Percentiles rank a stretch among this genome's conserved stretches.
Conservation (phyloP, 805 yeast genomes). For the Yarrowia sp. region DNA sequence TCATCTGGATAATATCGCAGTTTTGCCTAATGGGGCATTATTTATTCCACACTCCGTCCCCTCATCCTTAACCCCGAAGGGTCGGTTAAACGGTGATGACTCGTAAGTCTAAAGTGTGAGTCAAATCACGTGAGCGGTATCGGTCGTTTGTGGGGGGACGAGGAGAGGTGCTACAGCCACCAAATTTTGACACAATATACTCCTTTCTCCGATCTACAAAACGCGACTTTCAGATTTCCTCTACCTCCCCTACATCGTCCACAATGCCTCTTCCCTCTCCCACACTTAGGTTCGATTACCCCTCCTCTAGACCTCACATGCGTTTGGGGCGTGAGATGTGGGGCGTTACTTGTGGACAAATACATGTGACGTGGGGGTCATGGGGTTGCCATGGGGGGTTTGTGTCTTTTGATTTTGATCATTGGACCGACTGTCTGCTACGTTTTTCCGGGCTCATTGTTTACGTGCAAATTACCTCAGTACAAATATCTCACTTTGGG, state of each 20-base stretch:
- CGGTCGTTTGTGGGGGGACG: not conserved
- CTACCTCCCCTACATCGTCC: not conserved
- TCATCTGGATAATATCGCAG: not conserved
- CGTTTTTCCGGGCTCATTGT: too few species aligned
- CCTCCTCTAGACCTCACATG: conserved; percentile 22
- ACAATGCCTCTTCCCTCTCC: not conserved
- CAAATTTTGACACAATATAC: too few species aligned
- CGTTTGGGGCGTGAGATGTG: conserved; percentile 24
- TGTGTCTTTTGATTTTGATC: too few species aligned
- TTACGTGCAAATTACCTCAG: conserved; percentile 21
- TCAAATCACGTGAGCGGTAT: conserved; percentile 36
- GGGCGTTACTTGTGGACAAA: conserved; percentile 1
- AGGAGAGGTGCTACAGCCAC: too few species aligned
- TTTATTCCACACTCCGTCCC: conserved; percentile 4
- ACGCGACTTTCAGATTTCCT: not conserved
- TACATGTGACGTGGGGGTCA: conserved; percentile 14
- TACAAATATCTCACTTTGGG: conserved; percentile 26
- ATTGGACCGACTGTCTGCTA: too few species aligned
- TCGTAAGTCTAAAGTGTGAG: conserved; percentile 17
- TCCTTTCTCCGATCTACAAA: not conserved
- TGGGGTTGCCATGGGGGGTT: too few species aligned
- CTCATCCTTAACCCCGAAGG: conserved; percentile 29
- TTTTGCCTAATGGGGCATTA: conserved; percentile 2
- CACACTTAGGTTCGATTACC: not conserved
- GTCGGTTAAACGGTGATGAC: conserved; percentile 36